Conservation (phyloP, 805 yeast genomes). For the Saccharomyces kudriavzevii region DNA sequence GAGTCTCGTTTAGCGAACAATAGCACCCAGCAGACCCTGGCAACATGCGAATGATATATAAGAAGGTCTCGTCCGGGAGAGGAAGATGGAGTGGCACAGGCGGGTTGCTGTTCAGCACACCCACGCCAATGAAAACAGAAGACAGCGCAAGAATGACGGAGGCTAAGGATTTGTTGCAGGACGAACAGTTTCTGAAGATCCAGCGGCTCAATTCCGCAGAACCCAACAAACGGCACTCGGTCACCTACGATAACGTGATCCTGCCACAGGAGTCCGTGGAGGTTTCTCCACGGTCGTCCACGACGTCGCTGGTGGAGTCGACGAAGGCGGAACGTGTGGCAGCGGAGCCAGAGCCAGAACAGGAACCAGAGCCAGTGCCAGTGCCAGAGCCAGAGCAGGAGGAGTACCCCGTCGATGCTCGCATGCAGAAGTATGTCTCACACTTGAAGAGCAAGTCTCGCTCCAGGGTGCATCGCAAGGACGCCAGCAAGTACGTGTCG, state of each 20-base stretch:
- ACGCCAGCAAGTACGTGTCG: slow-evolving; percentile 26
- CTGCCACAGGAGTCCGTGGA: neutral
- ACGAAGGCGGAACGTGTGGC: neutral
- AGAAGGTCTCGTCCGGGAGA: slow-evolving; percentile 5
- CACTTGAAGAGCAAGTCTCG: neutral
- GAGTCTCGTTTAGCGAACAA: neutral
- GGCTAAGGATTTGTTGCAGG: slow-evolving; percentile 16
- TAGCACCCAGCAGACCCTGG: slow-evolving; percentile 4
- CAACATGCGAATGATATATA: slow-evolving; percentile 7
- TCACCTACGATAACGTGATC: slow-evolving; percentile 4
- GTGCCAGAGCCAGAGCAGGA: too few species aligned
- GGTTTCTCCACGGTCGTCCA: neutral
- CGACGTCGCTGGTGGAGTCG: neutral
- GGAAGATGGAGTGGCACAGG: slow-evolving; percentile 4
- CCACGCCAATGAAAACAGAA: neutral
- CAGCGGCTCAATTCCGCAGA: slow-evolving; percentile 19
- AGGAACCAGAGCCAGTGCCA: neutral
- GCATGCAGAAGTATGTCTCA: neutral
- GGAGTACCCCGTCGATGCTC: neutral
- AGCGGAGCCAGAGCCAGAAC: neutral
- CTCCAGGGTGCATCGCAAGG: neutral
- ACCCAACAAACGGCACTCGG: slow-evolving; percentile 7
- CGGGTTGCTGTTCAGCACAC: neutral
- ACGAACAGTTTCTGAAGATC: slow-evolving; percentile 21
- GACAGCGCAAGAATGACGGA: neutral